Conservation (phyloP, 768 basidiomycete species). For the Hortiboletus campestris region DNA sequence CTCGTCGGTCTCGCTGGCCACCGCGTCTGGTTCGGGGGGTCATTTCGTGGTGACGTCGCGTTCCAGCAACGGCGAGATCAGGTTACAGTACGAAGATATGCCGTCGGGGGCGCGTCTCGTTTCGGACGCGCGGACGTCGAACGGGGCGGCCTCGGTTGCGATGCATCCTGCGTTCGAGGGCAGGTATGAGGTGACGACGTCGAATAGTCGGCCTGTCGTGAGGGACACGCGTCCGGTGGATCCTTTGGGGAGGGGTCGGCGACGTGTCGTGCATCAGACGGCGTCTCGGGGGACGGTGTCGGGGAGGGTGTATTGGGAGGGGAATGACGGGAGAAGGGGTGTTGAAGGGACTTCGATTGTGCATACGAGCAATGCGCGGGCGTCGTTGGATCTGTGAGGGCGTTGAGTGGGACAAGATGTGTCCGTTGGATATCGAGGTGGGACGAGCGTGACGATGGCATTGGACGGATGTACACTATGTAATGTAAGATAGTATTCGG, state of each 20-base stretch:
- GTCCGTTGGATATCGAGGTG: too few relatives aligned
- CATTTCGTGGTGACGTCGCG: constrained; percentile 32
- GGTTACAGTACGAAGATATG: constrained; percentile 25
- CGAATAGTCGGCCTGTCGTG: constrained; percentile 11
- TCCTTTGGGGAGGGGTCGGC: constrained; percentile 33
- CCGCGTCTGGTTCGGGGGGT: constrained; percentile 24
- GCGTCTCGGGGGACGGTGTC: background rate
- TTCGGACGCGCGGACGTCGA: constrained; percentile 35
- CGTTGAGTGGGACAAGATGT: too few relatives aligned
- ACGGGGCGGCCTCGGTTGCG: constrained; percentile 22
- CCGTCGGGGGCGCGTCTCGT: constrained; percentile 34
- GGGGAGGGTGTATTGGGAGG: constrained; percentile 22
- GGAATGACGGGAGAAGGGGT: background rate
- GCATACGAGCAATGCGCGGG: constrained; percentile 25
- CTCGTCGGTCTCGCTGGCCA: constrained; percentile 26
- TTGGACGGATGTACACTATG: background rate
- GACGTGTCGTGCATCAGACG: constrained; percentile 20
- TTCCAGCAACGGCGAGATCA: constrained; percentile 35
- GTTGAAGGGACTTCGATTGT: constrained; percentile 5
- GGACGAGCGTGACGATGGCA: too few relatives aligned
- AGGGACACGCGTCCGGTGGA: constrained; percentile 19
- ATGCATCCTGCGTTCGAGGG: constrained; percentile 43
- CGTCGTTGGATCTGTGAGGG: constrained; percentile 17
- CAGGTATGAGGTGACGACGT: constrained; percentile 31
- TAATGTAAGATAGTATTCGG: background rate